Conservation (phyloP, 2,329 filamentous ascomycete species). For the Penicillium sp. region DNA sequence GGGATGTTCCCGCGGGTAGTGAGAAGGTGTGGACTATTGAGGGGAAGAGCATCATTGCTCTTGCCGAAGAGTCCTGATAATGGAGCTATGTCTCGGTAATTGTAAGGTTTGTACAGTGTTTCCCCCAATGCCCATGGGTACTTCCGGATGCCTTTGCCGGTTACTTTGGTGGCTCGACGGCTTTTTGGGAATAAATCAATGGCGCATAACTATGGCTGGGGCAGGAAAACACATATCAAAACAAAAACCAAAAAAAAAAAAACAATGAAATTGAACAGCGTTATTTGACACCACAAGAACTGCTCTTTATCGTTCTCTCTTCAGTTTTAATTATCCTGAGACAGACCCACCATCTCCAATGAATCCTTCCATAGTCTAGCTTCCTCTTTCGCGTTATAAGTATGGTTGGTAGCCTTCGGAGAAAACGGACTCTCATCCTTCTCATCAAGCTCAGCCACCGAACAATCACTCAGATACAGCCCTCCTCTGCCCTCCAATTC, state of each 20-base stretch:
- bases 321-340: background rate
- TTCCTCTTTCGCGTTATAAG: conserved; percentile 29
- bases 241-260: background rate
- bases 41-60: conserved; percentile 39
- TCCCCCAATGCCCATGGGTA: background rate
- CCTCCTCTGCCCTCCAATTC: conserved; percentile 36
- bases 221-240: too few species aligned
- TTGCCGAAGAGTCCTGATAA: conserved; percentile 17
- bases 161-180: background rate
- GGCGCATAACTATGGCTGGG: too few species aligned
- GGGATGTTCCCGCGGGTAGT: conserved; percentile 37
- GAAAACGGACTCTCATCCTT: conserved; percentile 12
- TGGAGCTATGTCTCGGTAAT: background rate
- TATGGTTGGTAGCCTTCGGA: conserved; percentile 18
- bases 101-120: background rate
- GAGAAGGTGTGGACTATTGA: conserved; percentile 42
- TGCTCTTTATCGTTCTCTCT: background rate
- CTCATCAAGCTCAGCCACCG: conserved; percentile 15
- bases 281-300: background rate
- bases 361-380: conserved; percentile 32
- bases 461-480: conserved; percentile 25
- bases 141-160: background rate
- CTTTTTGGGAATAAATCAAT: too few species aligned
- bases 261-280: background rate
- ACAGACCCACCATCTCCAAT: conserved; percentile 23